Percentiles rank a stretch among this genome's conserved stretches.
phyloP scores from a whole-genome alignment of 1,139 yeast genomes.

The Candida pseudoviswanathii region DNA sequence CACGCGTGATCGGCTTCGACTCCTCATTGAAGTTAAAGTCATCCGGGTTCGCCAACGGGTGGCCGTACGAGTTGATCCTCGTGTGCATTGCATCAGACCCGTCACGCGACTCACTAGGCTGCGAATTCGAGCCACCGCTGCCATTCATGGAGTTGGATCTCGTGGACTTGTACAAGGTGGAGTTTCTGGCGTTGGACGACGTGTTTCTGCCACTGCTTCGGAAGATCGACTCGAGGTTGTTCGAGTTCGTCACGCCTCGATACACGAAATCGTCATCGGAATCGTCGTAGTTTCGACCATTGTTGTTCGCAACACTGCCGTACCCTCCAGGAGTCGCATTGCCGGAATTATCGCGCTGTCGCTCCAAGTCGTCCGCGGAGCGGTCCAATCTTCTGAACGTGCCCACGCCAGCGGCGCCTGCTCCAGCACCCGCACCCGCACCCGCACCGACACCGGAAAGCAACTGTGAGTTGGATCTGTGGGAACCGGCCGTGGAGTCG shows the following conservation, averaged over 20 bases:
- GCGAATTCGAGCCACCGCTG: constrained; percentile 2
- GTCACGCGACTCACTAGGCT: not conserved
- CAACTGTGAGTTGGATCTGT: constrained; percentile 3
- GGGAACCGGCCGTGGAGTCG: not conserved
- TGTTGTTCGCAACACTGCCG: constrained; percentile 13
- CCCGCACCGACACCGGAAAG: constrained; percentile 15
- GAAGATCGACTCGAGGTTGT: constrained; percentile 47
- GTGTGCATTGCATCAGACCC: constrained; percentile 12
- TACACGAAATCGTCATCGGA: constrained; percentile 41
- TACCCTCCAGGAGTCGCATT: constrained; percentile 8
- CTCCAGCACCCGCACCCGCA: constrained; percentile 14
- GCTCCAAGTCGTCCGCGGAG: constrained; percentile 13
- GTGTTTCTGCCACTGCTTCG: constrained; percentile 19
- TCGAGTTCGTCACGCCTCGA: constrained; percentile 49
- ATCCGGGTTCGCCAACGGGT: constrained; percentile 18
- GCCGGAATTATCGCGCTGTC: constrained; percentile 9
- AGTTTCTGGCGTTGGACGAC: constrained; percentile 17
- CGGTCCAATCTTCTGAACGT: constrained; percentile 11
- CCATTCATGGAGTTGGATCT: constrained; percentile 15
- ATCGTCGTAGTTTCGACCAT: constrained; percentile 15
- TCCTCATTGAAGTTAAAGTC: constrained; percentile 18
- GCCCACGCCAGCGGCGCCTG: constrained; percentile 14
- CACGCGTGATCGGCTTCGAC: constrained; percentile 1
- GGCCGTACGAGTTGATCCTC: constrained; percentile 18
- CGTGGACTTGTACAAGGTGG: constrained; percentile 19